phyloP scores from a whole-genome alignment of 192 early-diverging fungal genomes.

The Obelidium mucronatum region DNA sequence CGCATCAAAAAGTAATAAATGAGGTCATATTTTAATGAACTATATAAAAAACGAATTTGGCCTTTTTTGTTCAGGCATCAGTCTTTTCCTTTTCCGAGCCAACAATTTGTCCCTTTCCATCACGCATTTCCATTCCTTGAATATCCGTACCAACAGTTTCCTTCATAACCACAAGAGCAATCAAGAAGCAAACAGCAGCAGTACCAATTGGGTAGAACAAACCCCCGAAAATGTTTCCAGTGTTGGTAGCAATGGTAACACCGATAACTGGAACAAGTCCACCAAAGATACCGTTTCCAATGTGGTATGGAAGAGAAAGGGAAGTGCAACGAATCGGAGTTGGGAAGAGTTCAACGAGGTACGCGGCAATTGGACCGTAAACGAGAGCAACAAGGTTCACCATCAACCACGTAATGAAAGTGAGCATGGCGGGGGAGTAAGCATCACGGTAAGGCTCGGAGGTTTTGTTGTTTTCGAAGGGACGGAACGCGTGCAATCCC shows the following conservation, averaged over 20 bases:
- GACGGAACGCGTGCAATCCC: constrained; percentile 9
- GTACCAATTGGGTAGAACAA: constrained; percentile 29
- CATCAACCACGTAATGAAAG: constrained; percentile 23
- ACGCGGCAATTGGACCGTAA: constrained; percentile 44
- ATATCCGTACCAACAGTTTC: constrained; percentile 36
- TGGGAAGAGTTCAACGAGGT: constrained; percentile 42
- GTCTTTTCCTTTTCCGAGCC: neutral
- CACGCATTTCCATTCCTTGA: neutral
- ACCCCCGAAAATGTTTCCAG: constrained; percentile 36
- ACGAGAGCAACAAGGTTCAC: constrained; percentile 10
- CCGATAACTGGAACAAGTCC: constrained; percentile 35
- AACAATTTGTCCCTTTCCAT: too few relatives aligned
- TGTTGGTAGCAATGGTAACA: constrained; percentile 1
- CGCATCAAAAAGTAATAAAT: too few relatives aligned
- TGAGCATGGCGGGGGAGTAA: constrained; percentile 30
- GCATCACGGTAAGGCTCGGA: neutral
- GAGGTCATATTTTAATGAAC: too few relatives aligned
- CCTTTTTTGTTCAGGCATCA: neutral
- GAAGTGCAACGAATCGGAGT: constrained; percentile 36
- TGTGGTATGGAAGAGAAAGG: constrained; percentile 35
- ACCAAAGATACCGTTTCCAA: constrained; percentile 45
- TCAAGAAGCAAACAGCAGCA: neutral
- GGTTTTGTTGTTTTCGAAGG: neutral
- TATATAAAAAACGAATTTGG: too few relatives aligned
- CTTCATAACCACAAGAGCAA: constrained; percentile 27